phyloP scores from a whole-genome alignment of 345 rosid genomes.

The Salix arbutifolia region DNA sequence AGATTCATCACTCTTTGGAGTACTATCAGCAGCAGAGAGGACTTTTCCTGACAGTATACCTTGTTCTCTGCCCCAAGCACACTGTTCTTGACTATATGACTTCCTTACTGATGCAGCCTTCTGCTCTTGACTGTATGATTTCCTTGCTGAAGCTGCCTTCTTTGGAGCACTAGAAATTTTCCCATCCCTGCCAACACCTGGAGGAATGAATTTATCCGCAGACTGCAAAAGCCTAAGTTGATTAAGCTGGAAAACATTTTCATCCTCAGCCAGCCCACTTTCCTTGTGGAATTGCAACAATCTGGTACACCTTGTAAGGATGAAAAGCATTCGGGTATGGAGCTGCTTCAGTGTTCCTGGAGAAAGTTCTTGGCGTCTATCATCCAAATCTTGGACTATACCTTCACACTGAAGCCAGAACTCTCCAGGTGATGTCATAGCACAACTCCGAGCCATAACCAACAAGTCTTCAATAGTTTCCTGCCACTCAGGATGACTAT shows the following conservation, averaged over 20 bases:
- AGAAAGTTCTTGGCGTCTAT: slow-evolving; percentile 96
- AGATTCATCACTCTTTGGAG: slow-evolving; percentile 52
- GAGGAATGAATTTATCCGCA: slow-evolving; percentile 63
- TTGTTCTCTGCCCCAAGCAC: slow-evolving; percentile 63
- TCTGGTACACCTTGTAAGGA: slow-evolving; percentile 95
- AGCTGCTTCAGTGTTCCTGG: slow-evolving; percentile 90
- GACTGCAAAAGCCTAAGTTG: slow-evolving; percentile 72
- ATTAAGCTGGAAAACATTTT: slow-evolving; percentile 66
- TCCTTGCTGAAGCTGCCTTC: slow-evolving; percentile 51
- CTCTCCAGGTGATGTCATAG: slow-evolving; percentile 87
- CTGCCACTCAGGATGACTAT: slow-evolving; percentile 97
- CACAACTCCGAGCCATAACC: slow-evolving; percentile 94
- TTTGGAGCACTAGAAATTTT: slow-evolving; percentile 65
- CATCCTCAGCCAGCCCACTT: slow-evolving; percentile 82
- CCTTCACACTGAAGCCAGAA: slow-evolving; percentile 99
- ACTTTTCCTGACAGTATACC: slow-evolving; percentile 37
- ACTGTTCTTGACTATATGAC: slow-evolving; percentile 95
- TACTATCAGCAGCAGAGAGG: slow-evolving; percentile 38
- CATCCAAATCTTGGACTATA: slow-evolving; percentile 97
- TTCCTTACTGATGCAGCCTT: slow-evolving; percentile 62
- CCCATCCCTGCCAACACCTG: slow-evolving; percentile 41
- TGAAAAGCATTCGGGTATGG: slow-evolving; percentile 95
- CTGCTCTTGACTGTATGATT: slow-evolving; percentile 95
- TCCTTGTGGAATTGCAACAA: slow-evolving; percentile 98
- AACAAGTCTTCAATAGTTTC: slow-evolving; percentile 94